Conservation (phyloP, 2,329 filamentous ascomycete genomes). For the Raffaelea ambrosiae region DNA sequence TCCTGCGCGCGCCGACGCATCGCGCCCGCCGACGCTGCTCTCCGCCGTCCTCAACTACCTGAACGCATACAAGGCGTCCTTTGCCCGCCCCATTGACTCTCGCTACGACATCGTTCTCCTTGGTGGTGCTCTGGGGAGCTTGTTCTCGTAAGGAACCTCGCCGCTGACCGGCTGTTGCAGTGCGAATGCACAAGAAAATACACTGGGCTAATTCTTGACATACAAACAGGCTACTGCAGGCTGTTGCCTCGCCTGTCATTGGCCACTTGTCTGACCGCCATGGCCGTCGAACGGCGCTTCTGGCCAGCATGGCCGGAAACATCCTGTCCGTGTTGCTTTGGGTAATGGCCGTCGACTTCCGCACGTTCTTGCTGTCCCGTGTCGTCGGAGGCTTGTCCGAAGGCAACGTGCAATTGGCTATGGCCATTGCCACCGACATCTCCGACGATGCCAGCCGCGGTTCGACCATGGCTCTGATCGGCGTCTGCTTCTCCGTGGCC, state of each 20-base stretch:
- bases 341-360: constrained; percentile 89
- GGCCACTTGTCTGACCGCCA: constrained; percentile 80
- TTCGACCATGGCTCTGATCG: constrained; percentile 91
- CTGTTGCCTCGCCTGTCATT: constrained; percentile 84
- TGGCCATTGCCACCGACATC: constrained; percentile 93
- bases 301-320: constrained; percentile 89
- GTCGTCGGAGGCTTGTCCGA: constrained; percentile 90
- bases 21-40: constrained; percentile 56
- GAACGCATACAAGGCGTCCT: constrained; percentile 91
- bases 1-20: constrained; percentile 27
- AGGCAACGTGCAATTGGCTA: constrained; percentile 92
- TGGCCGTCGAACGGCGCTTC: constrained; percentile 76
- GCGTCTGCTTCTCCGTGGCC: constrained; percentile 91
- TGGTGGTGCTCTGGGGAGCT: constrained; percentile 83
- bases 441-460: constrained; percentile 78
- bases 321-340: constrained; percentile 88
- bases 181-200: not conserved
- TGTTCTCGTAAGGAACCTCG: constrained; percentile 56
- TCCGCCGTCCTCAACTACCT: constrained; percentile 72
- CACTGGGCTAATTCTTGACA: not conserved
- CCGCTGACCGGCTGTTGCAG: not conserved
- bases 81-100: constrained; percentile 86
- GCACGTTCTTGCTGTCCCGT: constrained; percentile 89
- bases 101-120: constrained; percentile 95
- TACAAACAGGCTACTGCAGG: constrained; percentile 65